Base-by-base conservation (phyloP, 2,329 filamentous ascomycete genomes). In the Pyricularia grisea region DNA sequence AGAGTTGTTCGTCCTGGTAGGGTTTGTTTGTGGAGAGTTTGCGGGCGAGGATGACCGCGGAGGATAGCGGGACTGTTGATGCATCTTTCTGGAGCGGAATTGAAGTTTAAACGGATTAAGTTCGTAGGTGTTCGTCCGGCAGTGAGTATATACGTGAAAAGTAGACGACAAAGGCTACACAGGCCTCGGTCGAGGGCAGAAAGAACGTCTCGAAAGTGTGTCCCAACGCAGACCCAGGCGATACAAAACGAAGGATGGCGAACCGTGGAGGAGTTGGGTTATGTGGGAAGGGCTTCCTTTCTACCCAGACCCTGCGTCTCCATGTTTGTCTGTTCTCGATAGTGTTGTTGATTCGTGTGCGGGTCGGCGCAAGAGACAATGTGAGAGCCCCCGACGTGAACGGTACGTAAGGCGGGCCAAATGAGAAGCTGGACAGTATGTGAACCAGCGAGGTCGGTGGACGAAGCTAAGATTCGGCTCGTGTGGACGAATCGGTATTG, bases 1-100 rank as follows among this genome's bases (percentile, higher is more conserved):
- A 69, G 86, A 84, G 77, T 91, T 93, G 79, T 92, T 92, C 36
- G 87, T 86, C 78, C 92, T 87, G 71, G 87, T 83, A 74, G 90
- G 87, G 75, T 92, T 92, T 70, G 91, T 89, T 77, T 90, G 87
- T 68, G 90, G 86, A 66, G 90, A 90, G 74, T 86, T 88, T 74
- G 90, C 89, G 71, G 92, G 89, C 71, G 92, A 93, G 71, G 90
- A 86, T 75, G 88, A 86, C 78, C 89, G 86, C 73, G 91, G 90
- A 73, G 90, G 87, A 71, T 89, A 87, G 74, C 94, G 89, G 74
- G 92, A 90, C 81, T 94, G 92, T 81, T 97, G 94, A 87, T 97
- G 93, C 94, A 97, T 97, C 74, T 77, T 60, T 2, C 7, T 63
- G 25, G 60, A 28, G 25, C 14, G 58, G 27, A 63, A 0, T 63